These are phyloP conservation scores for Extremus antarcticus DNA, from an alignment of 495 filamentous ascomycete species.

Conservation along the genomic window DNA sequence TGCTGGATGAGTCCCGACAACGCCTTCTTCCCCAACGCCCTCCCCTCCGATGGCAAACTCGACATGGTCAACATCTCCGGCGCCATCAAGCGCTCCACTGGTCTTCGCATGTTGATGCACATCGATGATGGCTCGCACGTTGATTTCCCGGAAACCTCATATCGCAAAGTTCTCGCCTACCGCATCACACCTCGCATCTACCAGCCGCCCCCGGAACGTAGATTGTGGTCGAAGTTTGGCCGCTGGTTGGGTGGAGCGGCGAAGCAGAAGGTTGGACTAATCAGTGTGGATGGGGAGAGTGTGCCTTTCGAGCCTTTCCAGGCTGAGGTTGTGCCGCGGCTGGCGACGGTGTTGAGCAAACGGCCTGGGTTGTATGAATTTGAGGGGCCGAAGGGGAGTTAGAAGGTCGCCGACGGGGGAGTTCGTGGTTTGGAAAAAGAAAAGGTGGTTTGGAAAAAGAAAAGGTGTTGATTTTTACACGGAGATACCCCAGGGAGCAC, in stretches of 20 bases:
- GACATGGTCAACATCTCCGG: slow-evolving; percentile 77
- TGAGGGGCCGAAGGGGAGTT: not conserved
- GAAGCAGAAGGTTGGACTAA: slow-evolving; percentile 56
- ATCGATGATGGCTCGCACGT: slow-evolving; percentile 67
- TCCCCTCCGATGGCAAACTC: slow-evolving; percentile 74
- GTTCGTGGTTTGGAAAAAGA: not conserved
- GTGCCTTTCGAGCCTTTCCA: slow-evolving; percentile 82
- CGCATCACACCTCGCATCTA: slow-evolving; percentile 55
- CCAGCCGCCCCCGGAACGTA: not conserved
- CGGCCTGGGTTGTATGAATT: slow-evolving; percentile 57
- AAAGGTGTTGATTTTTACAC: not conserved
- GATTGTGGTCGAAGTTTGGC: slow-evolving; percentile 7
- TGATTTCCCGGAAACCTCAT: slow-evolving; percentile 61
- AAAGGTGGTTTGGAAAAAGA: not conserved
- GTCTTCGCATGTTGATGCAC: slow-evolving; percentile 55
- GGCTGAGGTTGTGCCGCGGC: slow-evolving; percentile 71
- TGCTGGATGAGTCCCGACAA: slow-evolving; percentile 76
- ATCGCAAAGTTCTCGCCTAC: slow-evolving; percentile 73
- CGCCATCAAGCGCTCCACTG: slow-evolving; percentile 50
- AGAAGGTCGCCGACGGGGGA: too few relatives aligned
- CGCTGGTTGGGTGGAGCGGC: slow-evolving; percentile 27
- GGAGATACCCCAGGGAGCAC: too few relatives aligned
- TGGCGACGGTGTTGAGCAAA: slow-evolving; percentile 76
- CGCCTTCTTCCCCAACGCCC: slow-evolving; percentile 78
- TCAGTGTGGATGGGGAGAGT: slow-evolving; percentile 88